Percentiles rank a stretch among this genome's conserved stretches.
Conservation (phyloP, 2,329 filamentous ascomycete species). For the Phialophora tarda region DNA sequence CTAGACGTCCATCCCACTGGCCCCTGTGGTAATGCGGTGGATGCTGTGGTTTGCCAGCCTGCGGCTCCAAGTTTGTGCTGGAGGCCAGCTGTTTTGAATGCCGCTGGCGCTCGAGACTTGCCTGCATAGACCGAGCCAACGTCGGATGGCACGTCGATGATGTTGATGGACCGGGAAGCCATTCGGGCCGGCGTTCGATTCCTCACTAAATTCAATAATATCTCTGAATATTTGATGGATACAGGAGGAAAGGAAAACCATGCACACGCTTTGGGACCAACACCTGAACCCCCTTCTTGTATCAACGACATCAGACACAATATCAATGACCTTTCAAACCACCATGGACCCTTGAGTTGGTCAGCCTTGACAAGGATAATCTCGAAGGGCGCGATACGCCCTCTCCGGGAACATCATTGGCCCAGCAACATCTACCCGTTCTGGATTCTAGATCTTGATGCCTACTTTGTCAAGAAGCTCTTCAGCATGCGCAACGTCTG, state of each 20-base stretch:
- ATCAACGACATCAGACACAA: neutral
- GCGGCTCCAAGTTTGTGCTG: slow-evolving; percentile 13
- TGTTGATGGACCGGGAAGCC: slow-evolving; percentile 13
- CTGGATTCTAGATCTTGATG: neutral
- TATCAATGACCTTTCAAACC: neutral
- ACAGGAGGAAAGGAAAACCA: neutral
- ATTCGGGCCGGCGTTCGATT: neutral
- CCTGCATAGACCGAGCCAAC: slow-evolving; percentile 24
- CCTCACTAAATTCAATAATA: neutral
- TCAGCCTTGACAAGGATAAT: neutral
- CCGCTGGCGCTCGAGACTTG: slow-evolving; percentile 29
- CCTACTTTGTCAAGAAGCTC: neutral
- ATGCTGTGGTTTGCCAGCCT: slow-evolving; percentile 13
- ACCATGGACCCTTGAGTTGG: neutral
- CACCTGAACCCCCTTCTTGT: neutral
- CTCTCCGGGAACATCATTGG: neutral
- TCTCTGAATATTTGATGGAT: neutral
- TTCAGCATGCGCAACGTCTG: neutral
- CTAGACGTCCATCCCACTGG: slow-evolving; percentile 16
- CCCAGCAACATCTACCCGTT: neutral
- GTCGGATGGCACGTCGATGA: slow-evolving; percentile 27
- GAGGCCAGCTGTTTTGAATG: slow-evolving; percentile 22
- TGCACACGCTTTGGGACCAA: neutral
- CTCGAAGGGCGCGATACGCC: slow-evolving; percentile 5
- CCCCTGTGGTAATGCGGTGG: slow-evolving; percentile 14